Conservation (phyloP, 2,329 filamentous ascomycete genomes). For the Aureobasidium sp. region DNA sequence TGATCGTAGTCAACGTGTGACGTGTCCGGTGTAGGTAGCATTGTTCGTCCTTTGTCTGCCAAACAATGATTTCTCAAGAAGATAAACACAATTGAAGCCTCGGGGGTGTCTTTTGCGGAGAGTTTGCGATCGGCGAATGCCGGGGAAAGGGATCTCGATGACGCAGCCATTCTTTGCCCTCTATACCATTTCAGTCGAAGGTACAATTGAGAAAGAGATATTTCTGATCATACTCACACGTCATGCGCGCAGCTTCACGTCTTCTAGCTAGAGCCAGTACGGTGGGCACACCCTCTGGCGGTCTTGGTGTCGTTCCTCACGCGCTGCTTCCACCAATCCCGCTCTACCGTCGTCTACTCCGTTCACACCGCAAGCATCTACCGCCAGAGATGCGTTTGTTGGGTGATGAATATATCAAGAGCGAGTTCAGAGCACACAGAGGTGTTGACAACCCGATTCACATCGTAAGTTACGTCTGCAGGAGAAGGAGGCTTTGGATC, state of each 20-base stretch:
- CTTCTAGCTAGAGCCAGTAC: conserved; percentile 37
- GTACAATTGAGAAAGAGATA: too few relatives aligned
- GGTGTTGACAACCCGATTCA: conserved; percentile 92
- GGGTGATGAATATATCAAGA: conserved; percentile 94
- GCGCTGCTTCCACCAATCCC: conserved; percentile 89
- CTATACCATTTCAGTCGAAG: too few relatives aligned
- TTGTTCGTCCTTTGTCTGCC: conserved; percentile 46
- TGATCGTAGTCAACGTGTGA: conserved; percentile 89
- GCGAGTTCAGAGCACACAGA: conserved; percentile 88
- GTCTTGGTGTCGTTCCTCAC: conserved; percentile 55
- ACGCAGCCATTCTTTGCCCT: conserved; percentile 11
- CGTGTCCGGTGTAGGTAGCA: conserved; percentile 96
- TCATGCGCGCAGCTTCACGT: conserved; percentile 31
- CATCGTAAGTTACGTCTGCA: conserved; percentile 69
- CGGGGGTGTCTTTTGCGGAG: conserved; percentile 13
- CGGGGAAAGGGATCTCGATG: not conserved
- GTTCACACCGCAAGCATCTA: conserved; percentile 85
- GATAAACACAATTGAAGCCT: not conserved
- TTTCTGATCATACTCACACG: too few relatives aligned
- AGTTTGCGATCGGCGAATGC: conserved; percentile 9
- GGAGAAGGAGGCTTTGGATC: not conserved
- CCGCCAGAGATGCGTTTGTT: conserved; percentile 78
- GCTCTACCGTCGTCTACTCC: conserved; percentile 87
- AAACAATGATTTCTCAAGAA: not conserved
- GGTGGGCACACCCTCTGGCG: conserved; percentile 34